phyloP scores from a whole-genome alignment of 1,284 basidiomycete species.

The Rhodotorula glutinis region DNA sequence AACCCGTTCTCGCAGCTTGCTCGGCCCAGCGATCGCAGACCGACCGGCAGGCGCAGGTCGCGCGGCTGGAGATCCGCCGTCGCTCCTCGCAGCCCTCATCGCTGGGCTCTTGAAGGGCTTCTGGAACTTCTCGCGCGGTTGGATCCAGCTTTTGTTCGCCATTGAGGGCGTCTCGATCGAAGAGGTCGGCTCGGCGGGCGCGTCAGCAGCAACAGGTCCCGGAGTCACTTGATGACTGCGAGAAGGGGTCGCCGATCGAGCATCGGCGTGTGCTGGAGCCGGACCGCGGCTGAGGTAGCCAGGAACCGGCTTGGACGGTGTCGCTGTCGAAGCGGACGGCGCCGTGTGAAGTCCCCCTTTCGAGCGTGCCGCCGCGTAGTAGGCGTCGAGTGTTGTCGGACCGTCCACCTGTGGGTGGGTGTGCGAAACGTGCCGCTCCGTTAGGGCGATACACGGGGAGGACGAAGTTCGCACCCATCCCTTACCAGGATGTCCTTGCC shows the following conservation, averaged over 20 bases:
- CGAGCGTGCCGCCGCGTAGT: not conserved
- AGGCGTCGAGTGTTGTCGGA: conserved; percentile 9
- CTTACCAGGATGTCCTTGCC: too few species aligned
- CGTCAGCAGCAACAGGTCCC: not conserved
- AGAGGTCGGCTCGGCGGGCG: not conserved
- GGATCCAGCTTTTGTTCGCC: conserved; percentile 5
- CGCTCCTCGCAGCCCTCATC: not conserved
- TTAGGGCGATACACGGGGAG: too few species aligned
- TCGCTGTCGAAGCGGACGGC: not conserved
- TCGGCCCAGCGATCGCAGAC: not conserved
- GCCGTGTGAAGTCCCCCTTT: not conserved
- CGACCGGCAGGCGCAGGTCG: not conserved
- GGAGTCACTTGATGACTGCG: not conserved
- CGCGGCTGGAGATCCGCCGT: not conserved
- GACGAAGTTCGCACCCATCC: too few species aligned
- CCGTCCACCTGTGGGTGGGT: conserved; percentile 6
- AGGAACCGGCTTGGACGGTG: conserved; percentile 4
- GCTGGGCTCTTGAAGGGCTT: conserved; percentile 21
- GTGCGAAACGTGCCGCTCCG: too few species aligned
- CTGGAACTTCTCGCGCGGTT: not conserved
- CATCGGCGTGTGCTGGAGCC: too few species aligned
- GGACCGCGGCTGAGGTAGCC: conserved; percentile 4
- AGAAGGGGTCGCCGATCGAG: too few species aligned
- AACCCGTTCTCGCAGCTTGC: not conserved
- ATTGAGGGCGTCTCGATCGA: not conserved